Base-by-base conservation (phyloP, 2,329 filamentous ascomycete genomes). In the Mycosphaerelloides madeirae region DNA sequence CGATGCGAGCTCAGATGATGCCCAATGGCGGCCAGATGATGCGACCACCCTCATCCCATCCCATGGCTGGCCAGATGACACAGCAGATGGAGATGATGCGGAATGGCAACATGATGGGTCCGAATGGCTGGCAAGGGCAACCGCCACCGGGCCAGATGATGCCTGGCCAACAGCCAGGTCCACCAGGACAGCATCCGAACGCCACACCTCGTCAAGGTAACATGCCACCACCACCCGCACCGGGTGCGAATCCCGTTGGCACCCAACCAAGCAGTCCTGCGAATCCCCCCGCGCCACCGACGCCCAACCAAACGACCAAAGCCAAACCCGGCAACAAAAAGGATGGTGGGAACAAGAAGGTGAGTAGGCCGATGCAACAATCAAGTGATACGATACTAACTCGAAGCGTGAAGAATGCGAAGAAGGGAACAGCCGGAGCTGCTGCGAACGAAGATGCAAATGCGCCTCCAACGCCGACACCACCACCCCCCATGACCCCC, bases 301-400 rank as follows among this genome's bases (percentile, higher is more conserved):
- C 87, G 3, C 87, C 87, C 1, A 82, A 80, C 40, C 84, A 87
- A 61, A 65, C 73, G 1, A 83, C 81, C 61, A 91, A 91, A 71
- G 68, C 83, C 3, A 81, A 79, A 28, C 84, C 85, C 1, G 89
- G 87, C 53, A 50, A 48, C 66, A 91, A 91, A 77, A 86, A 87
- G 72, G 48, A 50, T 19, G 49, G 69, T 4, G 84, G 83, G 66
- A 76, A 72, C 43, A 59, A 55, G 49, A 72, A 78, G 50, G 52
- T 55, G 33, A 29, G 34, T 37, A 18, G n/a, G 33, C 31, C 4
- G 16, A 31, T 13, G n/a, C 8, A 14, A 6, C 3, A 16, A 16
- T 6, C 36, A 16, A 8, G 25, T 9, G 18, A 35, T 3, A 28
- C 18, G 9, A 11, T n/a, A 18, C 38, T 42, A 7, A 33, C n/a